Conservation (phyloP, 2,329 filamentous ascomycete genomes). For the Scorias spongiosa region DNA sequence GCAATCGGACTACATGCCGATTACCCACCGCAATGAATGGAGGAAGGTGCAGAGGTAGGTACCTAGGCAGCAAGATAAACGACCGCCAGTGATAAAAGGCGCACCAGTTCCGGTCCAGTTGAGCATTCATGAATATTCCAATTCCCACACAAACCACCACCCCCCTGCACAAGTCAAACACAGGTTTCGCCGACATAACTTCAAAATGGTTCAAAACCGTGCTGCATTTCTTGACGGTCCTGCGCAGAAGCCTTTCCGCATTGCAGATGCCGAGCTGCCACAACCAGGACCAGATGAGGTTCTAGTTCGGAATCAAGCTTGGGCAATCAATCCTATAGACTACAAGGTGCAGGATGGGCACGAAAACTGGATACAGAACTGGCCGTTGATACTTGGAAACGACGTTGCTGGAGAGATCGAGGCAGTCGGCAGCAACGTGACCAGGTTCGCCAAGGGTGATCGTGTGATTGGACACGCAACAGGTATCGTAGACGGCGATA, state of each 20-base stretch:
- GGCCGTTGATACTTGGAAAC: constrained; percentile 21
- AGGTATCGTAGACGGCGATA: constrained; percentile 11
- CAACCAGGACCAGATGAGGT: constrained; percentile 19
- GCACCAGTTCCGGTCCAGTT: no score
- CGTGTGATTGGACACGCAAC: constrained; percentile 17
- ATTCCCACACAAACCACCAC: no score
- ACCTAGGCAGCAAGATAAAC: no score
- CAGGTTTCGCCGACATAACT: no score
- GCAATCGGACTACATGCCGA: no score
- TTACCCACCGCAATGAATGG: no score
- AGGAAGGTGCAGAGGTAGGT: no score
- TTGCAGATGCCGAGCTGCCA: constrained; percentile 17
- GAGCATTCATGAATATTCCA: no score
- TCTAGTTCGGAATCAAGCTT: constrained; percentile 21
- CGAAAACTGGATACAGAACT: constrained; percentile 19
- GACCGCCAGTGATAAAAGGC: no score
- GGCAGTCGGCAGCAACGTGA: constrained; percentile 21
- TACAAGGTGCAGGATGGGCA: constrained; percentile 21
- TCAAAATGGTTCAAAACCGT: not conserved
- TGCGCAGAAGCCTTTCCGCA: constrained; percentile 2
- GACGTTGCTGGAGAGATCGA: constrained; percentile 25
- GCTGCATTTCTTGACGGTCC: not conserved
- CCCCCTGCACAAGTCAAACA: no score
- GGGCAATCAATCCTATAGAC: constrained; percentile 26
- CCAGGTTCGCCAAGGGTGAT: constrained; percentile 21